These are phyloP conservation scores for Amphirosellinia nigrospora DNA, from an alignment of 495 filamentous ascomycete species.

Conservation along the genomic window DNA sequence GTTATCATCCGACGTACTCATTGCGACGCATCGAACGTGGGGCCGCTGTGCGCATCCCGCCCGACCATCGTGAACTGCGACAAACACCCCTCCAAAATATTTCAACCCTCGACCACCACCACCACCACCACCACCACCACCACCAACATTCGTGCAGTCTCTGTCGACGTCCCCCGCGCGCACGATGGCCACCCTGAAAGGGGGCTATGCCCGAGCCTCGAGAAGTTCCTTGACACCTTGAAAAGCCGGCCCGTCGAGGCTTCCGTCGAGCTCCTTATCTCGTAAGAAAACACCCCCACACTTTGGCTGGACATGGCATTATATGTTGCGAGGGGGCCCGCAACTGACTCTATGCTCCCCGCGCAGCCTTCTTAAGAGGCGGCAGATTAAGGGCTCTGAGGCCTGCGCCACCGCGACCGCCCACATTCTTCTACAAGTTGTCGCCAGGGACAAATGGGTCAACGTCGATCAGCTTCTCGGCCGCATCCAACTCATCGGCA, in stretches of 20 bases:
- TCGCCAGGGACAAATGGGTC: constrained; percentile 71
- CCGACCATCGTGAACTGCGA: constrained; percentile 5
- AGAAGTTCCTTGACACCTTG: constrained; percentile 77
- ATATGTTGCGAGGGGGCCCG: neutral
- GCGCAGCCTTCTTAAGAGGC: constrained; percentile 79
- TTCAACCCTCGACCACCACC: neutral
- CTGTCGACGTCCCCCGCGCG: neutral
- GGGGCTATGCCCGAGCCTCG: constrained; percentile 66
- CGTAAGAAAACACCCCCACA: constrained; percentile 59
- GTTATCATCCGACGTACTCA: neutral
- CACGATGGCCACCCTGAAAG: constrained; percentile 49
- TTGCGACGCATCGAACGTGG: constrained; percentile 5
- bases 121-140: neutral
- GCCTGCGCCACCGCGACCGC: constrained; percentile 90
- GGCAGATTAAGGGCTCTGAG: constrained; percentile 85
- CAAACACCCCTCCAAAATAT: neutral
- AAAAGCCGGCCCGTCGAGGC: constrained; percentile 73
- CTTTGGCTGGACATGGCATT: neutral
- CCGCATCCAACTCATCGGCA: constrained; percentile 76
- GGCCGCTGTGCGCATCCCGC: neutral
- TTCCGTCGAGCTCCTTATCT: constrained; percentile 80
- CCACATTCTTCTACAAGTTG: constrained; percentile 81
- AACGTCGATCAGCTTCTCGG: constrained; percentile 79
- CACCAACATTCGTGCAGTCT: neutral
- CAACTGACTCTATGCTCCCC: neutral